Base-by-base conservation (phyloP, 352 stramenopile species). In the Phytophthora sp. region DNA sequence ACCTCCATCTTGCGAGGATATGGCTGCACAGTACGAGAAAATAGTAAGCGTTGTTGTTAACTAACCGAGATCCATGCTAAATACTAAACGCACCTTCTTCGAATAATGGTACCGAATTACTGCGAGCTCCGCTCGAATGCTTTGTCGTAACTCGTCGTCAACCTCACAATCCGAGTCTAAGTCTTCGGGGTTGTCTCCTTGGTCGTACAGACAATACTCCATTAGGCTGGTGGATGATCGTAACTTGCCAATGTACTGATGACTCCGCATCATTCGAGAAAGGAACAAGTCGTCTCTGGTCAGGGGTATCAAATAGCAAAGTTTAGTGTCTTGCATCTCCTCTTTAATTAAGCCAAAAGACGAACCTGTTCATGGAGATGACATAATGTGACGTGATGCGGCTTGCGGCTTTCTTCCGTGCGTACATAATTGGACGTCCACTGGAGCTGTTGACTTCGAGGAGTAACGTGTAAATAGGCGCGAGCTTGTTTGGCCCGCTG, bases 191-290 rank as follows among this genome's bases (percentile, higher is more conserved):
- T 94, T 96, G 64, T 90, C 82, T 36, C 88, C 88, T 63, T 91
- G 80, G 57, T 95, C 89, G 63, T 93, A 96, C 46, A 97, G 54
- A 50, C 69, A 80, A 36, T 95, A 97, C 55, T 97, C 89, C 79
- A 90, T 88, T 71, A 92, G 84, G 36, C 67, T 89, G 16, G 78
- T 90, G 13, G 83, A 92, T 5, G 85, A 91, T 7, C 86, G 85
- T 13, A 97, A 63, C 57, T 97, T 97, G 1, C 89, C 90, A 11
- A 97, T 76, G 69, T 93, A 97, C 57, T 95, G 86, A 47, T 94
- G 85, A 49, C 83, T 93, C 7, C 90, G 80, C 66, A 93, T 88
- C 69, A 80, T 84, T 39, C 89, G 82, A 23, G 84, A 84, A 33
- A 93, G 66, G 36, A 86, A 91, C 23, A 97, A 62, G 44, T 97